Percentiles rank a stretch among this genome's conserved stretches.
These are phyloP conservation scores for Cystobasidium sp. DNA, from an alignment of 1,284 basidiomycete species.

Conservation along the genomic window DNA sequence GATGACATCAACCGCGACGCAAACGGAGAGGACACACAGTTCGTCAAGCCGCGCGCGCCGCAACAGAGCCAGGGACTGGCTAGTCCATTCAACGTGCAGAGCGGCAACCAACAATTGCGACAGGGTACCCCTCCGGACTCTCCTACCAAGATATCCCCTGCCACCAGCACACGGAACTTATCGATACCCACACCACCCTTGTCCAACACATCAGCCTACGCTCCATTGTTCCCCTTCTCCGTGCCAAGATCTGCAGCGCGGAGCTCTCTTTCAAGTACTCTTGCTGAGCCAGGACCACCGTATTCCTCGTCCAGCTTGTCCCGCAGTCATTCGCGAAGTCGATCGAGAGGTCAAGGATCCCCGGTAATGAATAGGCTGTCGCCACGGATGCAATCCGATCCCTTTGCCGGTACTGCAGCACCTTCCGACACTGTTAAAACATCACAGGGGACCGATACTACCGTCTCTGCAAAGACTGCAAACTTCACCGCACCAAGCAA, in stretches of 20 bases:
- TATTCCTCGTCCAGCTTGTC: slow-evolving; percentile 18
- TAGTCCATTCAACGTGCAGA: slow-evolving; percentile 29
- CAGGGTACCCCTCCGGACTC: slow-evolving; percentile 2
- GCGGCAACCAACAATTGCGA: background rate
- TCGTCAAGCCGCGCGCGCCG: background rate
- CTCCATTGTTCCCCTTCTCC: slow-evolving; percentile 35
- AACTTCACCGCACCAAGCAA: background rate
- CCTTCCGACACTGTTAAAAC: background rate
- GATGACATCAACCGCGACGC: background rate
- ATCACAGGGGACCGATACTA: too few species aligned
- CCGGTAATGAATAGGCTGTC: slow-evolving; percentile 36
- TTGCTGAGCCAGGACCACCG: background rate
- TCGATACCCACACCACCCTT: slow-evolving; percentile 23
- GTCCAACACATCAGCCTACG: slow-evolving; percentile 23
- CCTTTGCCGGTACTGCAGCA: slow-evolving; percentile 3
- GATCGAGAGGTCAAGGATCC: slow-evolving; percentile 13
- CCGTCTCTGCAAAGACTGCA: background rate
- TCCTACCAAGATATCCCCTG: slow-evolving; percentile 2
- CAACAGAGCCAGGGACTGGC: slow-evolving; percentile 13
- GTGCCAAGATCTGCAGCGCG: slow-evolving; percentile 15
- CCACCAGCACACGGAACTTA: slow-evolving; percentile 10
- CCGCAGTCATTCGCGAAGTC: slow-evolving; percentile 14
- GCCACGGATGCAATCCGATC: slow-evolving; percentile 19
- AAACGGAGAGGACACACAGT: background rate
- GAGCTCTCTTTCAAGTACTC: background rate